Base-by-base conservation (phyloP, 2,329 filamentous ascomycete genomes). In the Calycina marina region DNA sequence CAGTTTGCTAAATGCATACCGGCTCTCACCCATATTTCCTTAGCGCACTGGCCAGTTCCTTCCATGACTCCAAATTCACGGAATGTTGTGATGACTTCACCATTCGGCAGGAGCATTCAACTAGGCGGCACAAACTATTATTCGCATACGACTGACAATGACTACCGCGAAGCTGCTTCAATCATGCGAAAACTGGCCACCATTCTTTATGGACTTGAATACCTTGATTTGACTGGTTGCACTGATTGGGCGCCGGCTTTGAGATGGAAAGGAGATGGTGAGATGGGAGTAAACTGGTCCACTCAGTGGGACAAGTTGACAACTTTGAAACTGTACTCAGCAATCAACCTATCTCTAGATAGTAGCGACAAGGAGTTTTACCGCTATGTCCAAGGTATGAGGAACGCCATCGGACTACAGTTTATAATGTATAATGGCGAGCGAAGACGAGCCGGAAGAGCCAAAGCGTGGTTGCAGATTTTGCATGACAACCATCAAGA, bases 31-130 rank as follows among this genome's bases (percentile, higher is more conserved):
- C 70, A 77, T 43, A 56, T 77, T 25, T 72, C 64, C 40, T 58
- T 77, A 5, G 69, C 70, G 11, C 67, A 65, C 47, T 77, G 72
- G 72, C 72, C 72, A 1, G 61, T 63, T 30, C 72, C 72, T 2
- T 62, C 61, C 11, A 52, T 72, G n/a, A 69, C 68, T 2, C 66
- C 67, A 6, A 65, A 67, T 40, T 61, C 69, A 5, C 62, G 58
- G 36, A 56, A 56, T 15, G 53, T 65, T 1, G 61, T 62, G 2
- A 51, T 73, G 2, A 51, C 58, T 1, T 60, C 62, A 4, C 55
- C 57, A 4, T 52, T 59, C 18, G 50, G 51, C 59, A 16, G 54
- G 45, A 17, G 51, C 10, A 50, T 71, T 6, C 61, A 63, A 22
- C 73, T 72, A 39, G 60, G 65, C 20, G 67, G 63, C 12, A 72